Percentiles rank a stretch among this genome's conserved stretches.
These are phyloP conservation scores for Saccharum spontaneum DNA, from an alignment of 176 grass and related monocot species.

Conservation along the genomic window DNA sequence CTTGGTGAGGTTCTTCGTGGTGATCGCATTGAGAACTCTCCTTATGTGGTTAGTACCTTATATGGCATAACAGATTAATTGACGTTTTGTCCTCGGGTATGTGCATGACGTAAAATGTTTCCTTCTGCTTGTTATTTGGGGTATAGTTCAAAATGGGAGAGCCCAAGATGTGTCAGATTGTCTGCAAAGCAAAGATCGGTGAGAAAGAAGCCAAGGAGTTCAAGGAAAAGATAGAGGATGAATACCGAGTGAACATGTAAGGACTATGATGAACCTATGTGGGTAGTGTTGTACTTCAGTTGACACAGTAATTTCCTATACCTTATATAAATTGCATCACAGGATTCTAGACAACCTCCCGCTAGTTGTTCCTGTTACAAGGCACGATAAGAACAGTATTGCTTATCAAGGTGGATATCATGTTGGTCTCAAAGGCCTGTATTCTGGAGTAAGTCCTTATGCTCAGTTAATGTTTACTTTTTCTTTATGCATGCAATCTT, in stretches of 20 bases:
- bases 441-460: constrained; percentile 47
- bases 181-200: constrained; percentile 42
- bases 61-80: background rate
- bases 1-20: constrained; percentile 73
- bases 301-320: background rate
- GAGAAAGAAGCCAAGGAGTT: constrained; percentile 65
- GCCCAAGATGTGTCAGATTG: constrained; percentile 60
- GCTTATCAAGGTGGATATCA: constrained; percentile 64
- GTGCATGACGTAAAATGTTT: background rate
- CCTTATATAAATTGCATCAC: constrained; percentile 21
- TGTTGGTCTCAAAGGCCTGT: constrained; percentile 58
- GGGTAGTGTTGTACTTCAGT: background rate
- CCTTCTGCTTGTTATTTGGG: background rate
- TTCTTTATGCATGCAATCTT: background rate
- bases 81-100: background rate
- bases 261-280: background rate
- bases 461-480: constrained; percentile 8
- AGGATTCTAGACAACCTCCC: constrained; percentile 76
- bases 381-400: constrained; percentile 36
- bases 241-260: constrained; percentile 67
- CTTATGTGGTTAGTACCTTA: constrained; percentile 47
- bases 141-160: constrained; percentile 63
- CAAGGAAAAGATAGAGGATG: constrained; percentile 75
- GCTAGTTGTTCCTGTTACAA: constrained; percentile 50
- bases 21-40: constrained; percentile 71